These are phyloP conservation scores for Russula dissimulans DNA, from an alignment of 768 basidiomycete genomes.

Conservation along the genomic window DNA sequence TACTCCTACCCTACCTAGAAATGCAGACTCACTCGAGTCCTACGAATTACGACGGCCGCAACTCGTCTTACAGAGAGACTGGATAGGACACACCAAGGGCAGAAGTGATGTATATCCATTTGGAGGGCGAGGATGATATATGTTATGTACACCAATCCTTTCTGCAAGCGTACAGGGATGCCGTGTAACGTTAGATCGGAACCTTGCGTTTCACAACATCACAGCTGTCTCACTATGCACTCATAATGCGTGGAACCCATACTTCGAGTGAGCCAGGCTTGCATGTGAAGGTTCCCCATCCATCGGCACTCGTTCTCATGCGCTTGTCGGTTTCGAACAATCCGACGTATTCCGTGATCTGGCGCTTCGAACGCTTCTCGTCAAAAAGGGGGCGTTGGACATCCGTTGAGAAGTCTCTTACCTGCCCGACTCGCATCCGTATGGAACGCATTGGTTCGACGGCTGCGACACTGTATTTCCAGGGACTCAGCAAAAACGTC, in stretches of 20 bases:
- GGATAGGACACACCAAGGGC: neutral
- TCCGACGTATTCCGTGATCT: slow-evolving; percentile 35
- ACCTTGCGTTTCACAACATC: neutral
- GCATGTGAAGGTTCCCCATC: slow-evolving; percentile 62
- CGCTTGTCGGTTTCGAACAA: slow-evolving; percentile 39
- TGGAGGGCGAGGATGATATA: neutral
- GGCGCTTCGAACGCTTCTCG: slow-evolving; percentile 21
- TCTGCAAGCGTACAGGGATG: too few species aligned
- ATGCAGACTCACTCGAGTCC: neutral
- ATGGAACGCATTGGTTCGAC: slow-evolving; percentile 31
- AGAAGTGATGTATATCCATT: neutral
- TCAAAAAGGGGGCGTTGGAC: slow-evolving; percentile 26
- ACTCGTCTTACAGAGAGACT: slow-evolving; percentile 1
- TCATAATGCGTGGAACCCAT: slow-evolving; percentile 34
- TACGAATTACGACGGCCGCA: slow-evolving; percentile 3
- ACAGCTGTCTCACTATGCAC: neutral
- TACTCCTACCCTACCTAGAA: neutral
- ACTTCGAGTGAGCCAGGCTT: slow-evolving; percentile 47
- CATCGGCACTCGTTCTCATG: slow-evolving; percentile 40
- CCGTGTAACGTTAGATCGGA: neutral
- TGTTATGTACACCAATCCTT: too few species aligned
- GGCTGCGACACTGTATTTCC: neutral
- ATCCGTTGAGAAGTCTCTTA: slow-evolving; percentile 31
- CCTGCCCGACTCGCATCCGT: slow-evolving; percentile 60
- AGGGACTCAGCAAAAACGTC: neutral